Percentiles rank a stretch among this genome's conserved stretches.
Conservation (phyloP, 176 grass and related monocot genomes). For the Alloteropsis semialata region DNA sequence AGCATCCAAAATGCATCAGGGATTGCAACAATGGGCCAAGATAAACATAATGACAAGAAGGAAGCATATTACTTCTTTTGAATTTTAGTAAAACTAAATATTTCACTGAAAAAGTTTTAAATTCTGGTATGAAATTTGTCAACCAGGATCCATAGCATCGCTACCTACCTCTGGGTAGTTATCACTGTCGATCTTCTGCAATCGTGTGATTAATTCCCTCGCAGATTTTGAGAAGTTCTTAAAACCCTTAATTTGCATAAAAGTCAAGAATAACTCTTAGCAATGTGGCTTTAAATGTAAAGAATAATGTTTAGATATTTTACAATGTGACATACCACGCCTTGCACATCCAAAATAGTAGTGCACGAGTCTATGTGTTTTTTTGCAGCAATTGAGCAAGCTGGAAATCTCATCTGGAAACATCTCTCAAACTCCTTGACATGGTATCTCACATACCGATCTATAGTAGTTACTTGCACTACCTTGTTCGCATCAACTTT, state of each 20-base stretch:
- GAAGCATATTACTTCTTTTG: not conserved
- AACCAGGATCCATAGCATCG: not conserved
- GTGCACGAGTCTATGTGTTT: slow-evolving; percentile 71
- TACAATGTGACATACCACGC: slow-evolving; percentile 63
- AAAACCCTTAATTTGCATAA: slow-evolving; percentile 63
- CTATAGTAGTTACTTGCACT: slow-evolving; percentile 73
- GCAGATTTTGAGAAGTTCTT: slow-evolving; percentile 95
- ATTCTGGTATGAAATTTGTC: not conserved
- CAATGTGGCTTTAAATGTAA: not conserved
- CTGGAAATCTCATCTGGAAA: slow-evolving; percentile 80
- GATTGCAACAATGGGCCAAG: slow-evolving; percentile 1
- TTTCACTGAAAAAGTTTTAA: not conserved
- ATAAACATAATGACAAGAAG: slow-evolving; percentile 28
- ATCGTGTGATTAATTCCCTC: slow-evolving; percentile 76
- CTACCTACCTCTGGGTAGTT: slow-evolving; percentile 92
- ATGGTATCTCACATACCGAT: slow-evolving; percentile 91
- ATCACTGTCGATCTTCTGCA: slow-evolving; percentile 94
- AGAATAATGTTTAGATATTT: slow-evolving; percentile 12
- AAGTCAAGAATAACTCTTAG: slow-evolving; percentile 29
- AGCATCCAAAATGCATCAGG: slow-evolving; percentile 29
- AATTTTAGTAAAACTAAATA: slow-evolving; percentile 9
- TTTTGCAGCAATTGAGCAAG: slow-evolving; percentile 77
- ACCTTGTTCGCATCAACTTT: slow-evolving; percentile 83
- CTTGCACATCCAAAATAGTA: slow-evolving; percentile 89
- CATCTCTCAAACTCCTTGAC: slow-evolving; percentile 72